A percentile compares a stretch with the other conserved stretches of the same genome.
Evolutionary conservation across 371 early-diverging fungal species (phyloP).

Genomic region (Rhizopus arrhizus): DNA sequence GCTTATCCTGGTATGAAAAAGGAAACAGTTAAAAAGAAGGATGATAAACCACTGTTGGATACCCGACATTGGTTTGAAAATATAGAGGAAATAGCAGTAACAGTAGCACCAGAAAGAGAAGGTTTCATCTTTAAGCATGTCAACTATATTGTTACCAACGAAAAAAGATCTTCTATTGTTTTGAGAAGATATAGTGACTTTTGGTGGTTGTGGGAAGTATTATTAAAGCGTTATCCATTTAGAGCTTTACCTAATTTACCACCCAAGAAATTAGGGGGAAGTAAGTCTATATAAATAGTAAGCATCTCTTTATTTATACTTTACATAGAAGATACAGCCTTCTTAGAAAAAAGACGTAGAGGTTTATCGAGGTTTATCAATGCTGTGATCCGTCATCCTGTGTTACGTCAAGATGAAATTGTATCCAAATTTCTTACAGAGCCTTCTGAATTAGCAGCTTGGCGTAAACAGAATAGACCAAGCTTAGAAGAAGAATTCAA

Average conservation of each 20-base stretch:
- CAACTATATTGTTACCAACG: constrained; percentile 53
- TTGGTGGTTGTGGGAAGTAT: constrained; percentile 47
- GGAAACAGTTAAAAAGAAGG: not conserved
- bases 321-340: constrained; percentile 63
- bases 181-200: constrained; percentile 53
- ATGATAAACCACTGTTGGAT: constrained; percentile 11
- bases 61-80: constrained; percentile 54
- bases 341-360: constrained; percentile 73
- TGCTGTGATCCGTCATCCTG: constrained; percentile 77
- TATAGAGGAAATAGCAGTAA: constrained; percentile 59
- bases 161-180: constrained; percentile 46
- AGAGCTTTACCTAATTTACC: constrained; percentile 49
- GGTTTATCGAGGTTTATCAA: constrained; percentile 78
- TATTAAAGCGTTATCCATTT: constrained; percentile 44
- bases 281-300: constrained; percentile 26
- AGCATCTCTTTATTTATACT: not conserved
- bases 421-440: constrained; percentile 70
- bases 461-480: constrained; percentile 56
- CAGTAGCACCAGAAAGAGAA: constrained; percentile 72
- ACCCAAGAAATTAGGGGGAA: constrained; percentile 51
- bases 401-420: constrained; percentile 64
- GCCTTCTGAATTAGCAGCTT: constrained; percentile 60
- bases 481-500: constrained; percentile 57
- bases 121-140: constrained; percentile 58
- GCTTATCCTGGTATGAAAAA: constrained; percentile 28